Evolutionary conservation across 2,329 filamentous ascomycete species (phyloP), one percentile per base, ranked within the genome.

Genomic region (Zymoseptoria ardabiliae): DNA sequence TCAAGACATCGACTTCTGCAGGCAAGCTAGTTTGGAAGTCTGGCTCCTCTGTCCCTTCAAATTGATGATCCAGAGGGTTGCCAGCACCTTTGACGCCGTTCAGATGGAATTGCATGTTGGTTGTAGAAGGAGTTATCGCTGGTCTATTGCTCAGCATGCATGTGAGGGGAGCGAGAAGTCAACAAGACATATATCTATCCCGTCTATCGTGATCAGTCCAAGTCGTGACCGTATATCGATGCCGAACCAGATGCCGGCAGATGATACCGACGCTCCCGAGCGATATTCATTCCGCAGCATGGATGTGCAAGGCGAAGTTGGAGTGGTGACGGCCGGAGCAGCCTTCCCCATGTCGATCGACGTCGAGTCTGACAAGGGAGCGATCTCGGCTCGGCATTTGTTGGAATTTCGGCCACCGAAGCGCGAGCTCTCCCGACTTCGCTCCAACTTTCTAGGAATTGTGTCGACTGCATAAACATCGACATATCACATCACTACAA

Each of bases 1-100:
- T 79, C 5, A 80, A 67, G 20, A 80, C 77, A 68, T 80, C 77
- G 28, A 77, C 73, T 63, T 78, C 68, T 49, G 61, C 19, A 1
- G 71, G 71, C 9, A 73, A 58, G n/a, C 59, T 64, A 25, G 66
- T 61, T 53, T 72, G 68, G 58, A 70, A 70, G 60, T 71, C 66
- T 20, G 70, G 68, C 30, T 66, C 61, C 50, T 65, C 61, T 7
- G 62, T 50, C 55, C 69, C 65, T 25, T 60, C 55, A 58, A 65
- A 70, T 52, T 70, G 70, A 10, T 68, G 63, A 20, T 68, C 63
- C 19, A 69, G 65, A 10, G 71, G 71, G 53, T 73, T 70, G 23
- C 62, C 61, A 11, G 70, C 69, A 58, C 70, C 70, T 50, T 64
- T 65, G 63, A 71, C 71, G 63, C 71, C 71, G 56, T 72, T 72